phyloP scores from a whole-genome alignment of 2,329 filamentous ascomycete species.

The Colletotrichum phormii region DNA sequence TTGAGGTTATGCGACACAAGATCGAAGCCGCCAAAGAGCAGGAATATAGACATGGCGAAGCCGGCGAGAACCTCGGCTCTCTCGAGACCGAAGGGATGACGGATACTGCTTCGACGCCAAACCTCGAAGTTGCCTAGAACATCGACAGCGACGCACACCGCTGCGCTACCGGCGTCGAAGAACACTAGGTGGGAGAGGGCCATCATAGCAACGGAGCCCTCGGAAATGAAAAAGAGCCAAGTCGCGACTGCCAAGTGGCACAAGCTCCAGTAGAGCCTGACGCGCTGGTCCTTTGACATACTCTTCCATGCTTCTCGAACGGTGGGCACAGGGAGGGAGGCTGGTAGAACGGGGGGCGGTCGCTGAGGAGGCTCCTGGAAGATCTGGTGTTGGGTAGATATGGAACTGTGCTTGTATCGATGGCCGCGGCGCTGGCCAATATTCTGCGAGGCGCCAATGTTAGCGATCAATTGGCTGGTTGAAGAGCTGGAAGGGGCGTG shows the following conservation, averaged over 20 bases:
- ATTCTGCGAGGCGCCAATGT: slow-evolving; percentile 64
- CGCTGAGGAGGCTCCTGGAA: slow-evolving; percentile 91
- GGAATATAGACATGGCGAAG: slow-evolving; percentile 94
- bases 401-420: slow-evolving; percentile 97
- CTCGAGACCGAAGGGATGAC: slow-evolving; percentile 93
- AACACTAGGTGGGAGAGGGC: slow-evolving; percentile 93
- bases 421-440: slow-evolving; percentile 93
- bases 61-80: slow-evolving; percentile 93
- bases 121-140: slow-evolving; percentile 97
- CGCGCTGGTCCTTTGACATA: slow-evolving; percentile 89
- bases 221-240: slow-evolving; percentile 86
- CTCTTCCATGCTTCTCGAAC: slow-evolving; percentile 87
- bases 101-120: slow-evolving; percentile 91
- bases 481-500: slow-evolving; percentile 9
- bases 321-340: slow-evolving; percentile 92
- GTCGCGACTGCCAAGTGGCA: slow-evolving; percentile 87
- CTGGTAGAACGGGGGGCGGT: slow-evolving; percentile 88
- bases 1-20: slow-evolving; percentile 94
- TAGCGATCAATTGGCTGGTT: slow-evolving; percentile 9
- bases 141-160: slow-evolving; percentile 91
- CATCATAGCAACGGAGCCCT: slow-evolving; percentile 89
- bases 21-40: slow-evolving; percentile 98
- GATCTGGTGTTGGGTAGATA: slow-evolving; percentile 90
- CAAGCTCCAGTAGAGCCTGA: slow-evolving; percentile 87
- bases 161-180: slow-evolving; percentile 93